Conservation (phyloP, 2,329 filamentous ascomycete species). For the Aspergillus sp. region DNA sequence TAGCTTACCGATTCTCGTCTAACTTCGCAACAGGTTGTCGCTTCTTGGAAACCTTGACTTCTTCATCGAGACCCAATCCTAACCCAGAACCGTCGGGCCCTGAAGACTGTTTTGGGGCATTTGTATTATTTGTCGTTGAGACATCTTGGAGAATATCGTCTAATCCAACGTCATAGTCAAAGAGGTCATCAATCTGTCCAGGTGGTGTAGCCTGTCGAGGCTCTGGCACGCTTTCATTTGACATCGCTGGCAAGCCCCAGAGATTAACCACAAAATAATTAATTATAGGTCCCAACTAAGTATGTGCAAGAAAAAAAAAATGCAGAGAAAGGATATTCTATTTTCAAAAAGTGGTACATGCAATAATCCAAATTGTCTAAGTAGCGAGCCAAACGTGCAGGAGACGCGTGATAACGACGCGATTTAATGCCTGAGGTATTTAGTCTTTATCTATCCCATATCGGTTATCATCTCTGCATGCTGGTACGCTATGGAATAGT, state of each 20-base stretch:
- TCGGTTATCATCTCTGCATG: no score
- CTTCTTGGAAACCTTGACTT: slow-evolving; percentile 73
- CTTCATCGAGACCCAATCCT: slow-evolving; percentile 72
- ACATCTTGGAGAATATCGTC: slow-evolving; percentile 43
- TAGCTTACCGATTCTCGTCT: slow-evolving; percentile 62
- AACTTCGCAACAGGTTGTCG: slow-evolving; percentile 73
- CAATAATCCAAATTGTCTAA: no score
- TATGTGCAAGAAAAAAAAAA: no score
- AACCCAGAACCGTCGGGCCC: slow-evolving; percentile 42
- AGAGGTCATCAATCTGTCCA: slow-evolving; percentile 57
- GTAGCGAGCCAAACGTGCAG: no score
- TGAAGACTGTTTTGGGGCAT: slow-evolving; percentile 13
- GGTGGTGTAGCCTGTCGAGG: slow-evolving; percentile 16
- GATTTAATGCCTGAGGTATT: no score
- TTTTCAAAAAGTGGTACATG: no score
- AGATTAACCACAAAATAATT: neutral
- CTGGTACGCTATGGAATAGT: no score
- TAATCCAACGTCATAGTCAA: slow-evolving; percentile 63
- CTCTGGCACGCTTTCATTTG: slow-evolving; percentile 7
- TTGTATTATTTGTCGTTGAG: slow-evolving; percentile 14
- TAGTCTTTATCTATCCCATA: no score
- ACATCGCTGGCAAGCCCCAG: slow-evolving; percentile 3
- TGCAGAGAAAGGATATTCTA: no score
- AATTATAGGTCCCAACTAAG: no score
- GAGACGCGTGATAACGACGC: no score